A percentile compares a stretch with the other conserved stretches of the same genome.
Evolutionary conservation across 2,329 filamentous ascomycete species (phyloP).

Genomic region (Colletotrichum navitas): DNA sequence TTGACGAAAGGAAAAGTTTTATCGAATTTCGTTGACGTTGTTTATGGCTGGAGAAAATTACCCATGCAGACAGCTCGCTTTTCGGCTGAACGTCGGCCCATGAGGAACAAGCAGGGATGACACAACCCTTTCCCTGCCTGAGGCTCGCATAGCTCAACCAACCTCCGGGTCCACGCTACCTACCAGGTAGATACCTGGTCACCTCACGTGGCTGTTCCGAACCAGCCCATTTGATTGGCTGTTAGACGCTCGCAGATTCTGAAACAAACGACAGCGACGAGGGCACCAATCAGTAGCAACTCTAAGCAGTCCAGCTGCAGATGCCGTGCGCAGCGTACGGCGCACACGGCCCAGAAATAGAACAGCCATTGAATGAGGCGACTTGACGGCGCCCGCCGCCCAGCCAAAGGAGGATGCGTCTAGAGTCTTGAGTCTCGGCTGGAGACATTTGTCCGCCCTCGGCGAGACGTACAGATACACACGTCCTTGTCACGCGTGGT

Average conservation of each 20-base stretch:
- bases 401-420: conserved; percentile 3
- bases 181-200: no score
- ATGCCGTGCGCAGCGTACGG: conserved; percentile 4
- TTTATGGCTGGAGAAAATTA: conserved; percentile 10
- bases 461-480: background rate
- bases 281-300: conserved; percentile 37
- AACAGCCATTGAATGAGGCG: conserved; percentile 19
- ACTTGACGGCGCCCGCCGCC: conserved; percentile 16
- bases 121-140: background rate
- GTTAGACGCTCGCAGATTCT: conserved; percentile 51
- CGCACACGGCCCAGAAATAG: conserved; percentile 40
- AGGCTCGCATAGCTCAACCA: background rate
- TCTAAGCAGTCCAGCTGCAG: conserved; percentile 16
- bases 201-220: conserved; percentile 8
- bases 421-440: background rate
- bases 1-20: background rate
- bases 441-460: conserved; percentile 1
- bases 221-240: conserved; percentile 46
- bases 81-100: conserved; percentile 35
- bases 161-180: no score
- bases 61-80: background rate
- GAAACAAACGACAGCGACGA: conserved; percentile 50
- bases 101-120: conserved; percentile 34
- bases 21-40: conserved; percentile 26
- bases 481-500: no score